These are phyloP conservation scores for Nigrospora oryzae DNA, from an alignment of 2,329 filamentous ascomycete species.

Conservation along the genomic window DNA sequence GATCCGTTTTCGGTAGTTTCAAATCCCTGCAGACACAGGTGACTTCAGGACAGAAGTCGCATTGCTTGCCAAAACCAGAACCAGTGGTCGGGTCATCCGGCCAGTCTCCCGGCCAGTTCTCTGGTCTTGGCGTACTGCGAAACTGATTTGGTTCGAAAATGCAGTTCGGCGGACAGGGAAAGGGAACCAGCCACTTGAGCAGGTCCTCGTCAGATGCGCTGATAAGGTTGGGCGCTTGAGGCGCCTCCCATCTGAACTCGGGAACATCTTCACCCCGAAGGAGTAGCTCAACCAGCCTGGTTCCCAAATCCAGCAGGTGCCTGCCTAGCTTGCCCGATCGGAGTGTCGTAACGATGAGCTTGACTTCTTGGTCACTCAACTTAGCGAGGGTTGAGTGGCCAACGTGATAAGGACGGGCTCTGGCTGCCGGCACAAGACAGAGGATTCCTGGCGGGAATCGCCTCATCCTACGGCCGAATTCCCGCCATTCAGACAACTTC, in stretches of 20 bases:
- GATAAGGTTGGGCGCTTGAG: not conserved
- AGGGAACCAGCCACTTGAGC: not conserved
- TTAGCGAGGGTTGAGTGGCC: not conserved
- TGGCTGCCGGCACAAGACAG: no score
- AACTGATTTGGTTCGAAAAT: not conserved
- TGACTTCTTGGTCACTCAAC: not conserved
- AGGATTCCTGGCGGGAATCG: no score
- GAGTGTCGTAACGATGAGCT: not conserved
- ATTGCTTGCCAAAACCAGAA: not conserved
- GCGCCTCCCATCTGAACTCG: not conserved
- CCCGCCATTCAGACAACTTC: not conserved
- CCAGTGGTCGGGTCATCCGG: not conserved
- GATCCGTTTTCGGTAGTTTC: no score
- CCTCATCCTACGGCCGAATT: no score
- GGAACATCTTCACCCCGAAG: not conserved
- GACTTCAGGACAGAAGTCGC: not conserved
- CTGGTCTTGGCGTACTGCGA: not conserved
- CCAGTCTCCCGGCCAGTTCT: not conserved
- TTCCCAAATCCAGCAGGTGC: not conserved
- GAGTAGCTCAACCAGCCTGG: not conserved
- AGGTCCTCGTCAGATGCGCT: not conserved
- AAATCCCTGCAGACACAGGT: not conserved
- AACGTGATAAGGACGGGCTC: not conserved
- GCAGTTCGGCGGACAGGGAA: not conserved
- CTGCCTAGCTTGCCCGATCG: not conserved